Conservation (phyloP, 371 early-diverging fungal species). For the Circinella minor region DNA sequence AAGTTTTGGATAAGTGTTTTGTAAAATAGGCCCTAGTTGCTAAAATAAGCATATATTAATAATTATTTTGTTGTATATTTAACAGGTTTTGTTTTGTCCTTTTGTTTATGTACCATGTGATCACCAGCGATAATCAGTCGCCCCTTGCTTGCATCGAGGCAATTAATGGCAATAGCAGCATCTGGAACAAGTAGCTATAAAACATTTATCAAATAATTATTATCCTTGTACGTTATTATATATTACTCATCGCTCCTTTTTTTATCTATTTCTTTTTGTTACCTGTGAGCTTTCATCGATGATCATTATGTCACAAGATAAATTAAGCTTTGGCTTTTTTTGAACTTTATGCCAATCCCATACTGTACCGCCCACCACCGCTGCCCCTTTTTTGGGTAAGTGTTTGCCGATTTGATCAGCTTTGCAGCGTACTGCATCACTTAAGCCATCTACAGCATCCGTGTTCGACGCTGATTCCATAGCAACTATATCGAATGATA, state of each 20-base stretch:
- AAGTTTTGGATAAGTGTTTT: conserved; percentile 48
- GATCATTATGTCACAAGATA: conserved; percentile 54
- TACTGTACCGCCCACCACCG: conserved; percentile 59
- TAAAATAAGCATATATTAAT: conserved; percentile 10
- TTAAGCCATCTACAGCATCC: neutral
- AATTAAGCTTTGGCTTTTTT: conserved; percentile 32
- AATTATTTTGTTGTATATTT: neutral
- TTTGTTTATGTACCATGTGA: conserved; percentile 44
- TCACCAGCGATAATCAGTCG: conserved; percentile 63
- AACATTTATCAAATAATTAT: too few species aligned
- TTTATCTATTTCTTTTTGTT: neutral
- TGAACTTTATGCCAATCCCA: conserved; percentile 56
- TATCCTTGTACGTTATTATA: too few species aligned
- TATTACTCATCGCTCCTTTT: too few species aligned
- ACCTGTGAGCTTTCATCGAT: conserved; percentile 66
- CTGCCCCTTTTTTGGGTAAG: conserved; percentile 15
- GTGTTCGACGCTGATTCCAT: conserved; percentile 9
- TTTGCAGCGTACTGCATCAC: conserved; percentile 15
- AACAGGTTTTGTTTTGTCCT: neutral
- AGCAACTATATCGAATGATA: conserved; percentile 8
- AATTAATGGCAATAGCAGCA: conserved; percentile 52
- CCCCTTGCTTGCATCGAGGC: conserved; percentile 40
- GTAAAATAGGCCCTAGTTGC: conserved; percentile 64
- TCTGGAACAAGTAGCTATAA: conserved; percentile 51
- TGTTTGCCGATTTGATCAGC: conserved; percentile 10